Base-by-base conservation (phyloP, 352 stramenopile genomes). In the Globisporangium camurandrum region DNA sequence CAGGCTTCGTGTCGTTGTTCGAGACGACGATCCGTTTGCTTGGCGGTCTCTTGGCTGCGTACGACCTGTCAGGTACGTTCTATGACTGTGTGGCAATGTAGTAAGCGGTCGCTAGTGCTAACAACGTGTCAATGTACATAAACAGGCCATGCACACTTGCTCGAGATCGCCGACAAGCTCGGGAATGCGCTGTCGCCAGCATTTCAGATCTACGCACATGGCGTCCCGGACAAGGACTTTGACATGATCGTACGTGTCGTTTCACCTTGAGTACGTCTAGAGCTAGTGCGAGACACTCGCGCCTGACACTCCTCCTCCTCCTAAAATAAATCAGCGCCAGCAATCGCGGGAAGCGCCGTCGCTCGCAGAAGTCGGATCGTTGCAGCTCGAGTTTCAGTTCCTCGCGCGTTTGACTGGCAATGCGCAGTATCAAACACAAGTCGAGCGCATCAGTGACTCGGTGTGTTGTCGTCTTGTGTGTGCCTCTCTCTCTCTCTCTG, bases 351-450 rank as follows among this genome's bases (percentile, higher is more conserved):
- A 70, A 4, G 47, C 62, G n/a, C 68, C 69, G 30, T 83, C 75
- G 8, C 45, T 90, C 12, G 69, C 81, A 12, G 81, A 90, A 56
- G 69, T 80, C 1, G 77, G 75, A 2, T 83, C 76, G 22, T 59
- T 93, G 20, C 79, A 93, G 43, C 64, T 93, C 40, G 81, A 93
- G 51, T 93, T 91, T 46, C 87, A 90, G 63, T 90, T 86, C 53
- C 64, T 93, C 20, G 62, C 76, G 0, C 56, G 62, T 1, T 61
- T 86, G 17, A 93, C 78, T 0, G 64, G 71, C 39, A 73, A 87
- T 34, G 46, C 51, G 5, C 68, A 74, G 41, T 93, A 88, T 51
- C 54, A 66, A 45, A 59, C 86, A 49, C 74, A 84, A 50, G 80
- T 88, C 23, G 75, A 92, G 40, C 61, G 58, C 30, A 76, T 89